A percentile compares a stretch with the other conserved stretches of the same genome.
Evolutionary conservation across 176 grass and related monocot genomes (phyloP).

Genomic region (Paspalum vaginatum): DNA sequence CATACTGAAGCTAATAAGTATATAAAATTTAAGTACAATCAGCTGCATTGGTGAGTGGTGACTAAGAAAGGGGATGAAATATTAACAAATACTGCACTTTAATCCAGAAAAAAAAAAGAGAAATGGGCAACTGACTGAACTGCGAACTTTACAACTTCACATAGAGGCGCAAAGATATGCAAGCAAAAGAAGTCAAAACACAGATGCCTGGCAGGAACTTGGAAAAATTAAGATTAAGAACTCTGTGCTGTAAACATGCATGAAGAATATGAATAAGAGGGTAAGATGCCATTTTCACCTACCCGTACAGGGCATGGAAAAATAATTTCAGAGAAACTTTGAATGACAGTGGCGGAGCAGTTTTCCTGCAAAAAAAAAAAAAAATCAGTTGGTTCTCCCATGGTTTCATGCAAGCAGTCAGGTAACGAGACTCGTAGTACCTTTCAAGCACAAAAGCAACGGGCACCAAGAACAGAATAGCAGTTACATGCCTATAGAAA

Average conservation of each 20-base stretch:
- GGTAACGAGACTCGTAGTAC: conserved; percentile 7
- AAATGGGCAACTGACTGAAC: not conserved
- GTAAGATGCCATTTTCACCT: not conserved
- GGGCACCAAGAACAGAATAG: conserved; percentile 45
- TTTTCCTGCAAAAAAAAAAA: conserved; percentile 42
- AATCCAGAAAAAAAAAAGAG: not conserved
- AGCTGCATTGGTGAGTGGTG: not conserved
- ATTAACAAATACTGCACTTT: not conserved
- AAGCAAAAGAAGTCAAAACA: not conserved
- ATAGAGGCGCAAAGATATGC: not conserved
- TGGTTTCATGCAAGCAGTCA: not conserved
- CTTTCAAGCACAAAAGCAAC: conserved; percentile 54
- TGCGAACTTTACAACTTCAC: not conserved
- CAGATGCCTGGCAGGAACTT: not conserved
- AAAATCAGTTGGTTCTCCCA: not conserved
- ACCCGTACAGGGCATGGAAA: conserved; percentile 48
- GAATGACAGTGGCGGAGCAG: conserved; percentile 39
- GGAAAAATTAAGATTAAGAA: not conserved
- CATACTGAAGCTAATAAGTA: not conserved
- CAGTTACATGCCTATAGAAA: conserved; percentile 56
- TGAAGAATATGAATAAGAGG: not conserved
- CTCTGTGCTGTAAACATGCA: not conserved
- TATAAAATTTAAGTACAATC: not conserved
- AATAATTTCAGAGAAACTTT: conserved; percentile 50
- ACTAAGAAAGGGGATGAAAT: not conserved